Base-by-base conservation (phyloP, 2,329 filamentous ascomycete genomes). In the Microcyclosporella mali region DNA sequence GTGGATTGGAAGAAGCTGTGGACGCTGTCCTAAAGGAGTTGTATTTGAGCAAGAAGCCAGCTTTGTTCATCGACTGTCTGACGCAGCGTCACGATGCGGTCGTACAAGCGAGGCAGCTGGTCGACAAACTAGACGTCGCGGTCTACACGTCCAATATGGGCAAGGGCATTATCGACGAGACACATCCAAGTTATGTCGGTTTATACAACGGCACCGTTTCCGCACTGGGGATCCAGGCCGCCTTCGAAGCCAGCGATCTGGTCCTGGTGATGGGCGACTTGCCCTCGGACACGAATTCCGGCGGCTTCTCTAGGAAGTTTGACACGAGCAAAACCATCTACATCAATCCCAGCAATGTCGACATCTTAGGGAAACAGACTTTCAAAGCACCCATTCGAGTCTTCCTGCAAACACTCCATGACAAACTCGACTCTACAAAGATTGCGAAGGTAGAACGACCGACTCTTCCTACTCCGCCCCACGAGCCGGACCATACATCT, bases 11-110 rank as follows among this genome's bases (percentile, higher is more conserved):
- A 64, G 75, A 87, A 49, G 88, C 89, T 47, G 85, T 90, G n/a
- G 84, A 94, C 8, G 79, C 88, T 12, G 76, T 94, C 9, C 69
- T 89, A 45, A 82, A 81, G 62, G 83, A 82, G 56, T 75, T 94
- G 19, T 76, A 82, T 40, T 75, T 72, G 0, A 86, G 88, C 9
- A 80, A 85, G 64, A 79, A 78, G 43, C 88, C 88, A 2, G 70
- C 92, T 30, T 78, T 95, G 29, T 71, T 95, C 6, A 81, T 94
- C 4, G 88, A 95, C 63, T 85, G 85, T n/a, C 40, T 40, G 29
- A 41, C 41, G 6, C 46, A 48, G 16, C 41, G 46, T 17, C 28
- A 21, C 6, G 25, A 36, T 36, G 33, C 33, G 6, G 8, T 21
- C 2, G 12, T 3, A 9, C 16, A 36, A 36, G 33, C 33, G 16